Conservation (phyloP, 345 rosid genomes). For the Eucalyptus viminalis region DNA sequence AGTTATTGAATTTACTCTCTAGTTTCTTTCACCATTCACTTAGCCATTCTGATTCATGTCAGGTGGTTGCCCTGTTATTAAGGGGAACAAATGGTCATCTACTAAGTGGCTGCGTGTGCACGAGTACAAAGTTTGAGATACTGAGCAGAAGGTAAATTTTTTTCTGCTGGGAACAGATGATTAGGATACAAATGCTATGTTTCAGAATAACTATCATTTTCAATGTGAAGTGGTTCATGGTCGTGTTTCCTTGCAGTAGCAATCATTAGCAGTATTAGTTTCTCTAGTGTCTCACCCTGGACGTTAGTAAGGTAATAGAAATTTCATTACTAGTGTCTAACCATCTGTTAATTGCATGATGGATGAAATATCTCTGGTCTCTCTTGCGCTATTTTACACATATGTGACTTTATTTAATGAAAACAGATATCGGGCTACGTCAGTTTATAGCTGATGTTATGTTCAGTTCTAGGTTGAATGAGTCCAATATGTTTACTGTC, state of each 20-base stretch:
- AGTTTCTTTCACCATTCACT: background rate
- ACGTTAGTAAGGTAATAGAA: background rate
- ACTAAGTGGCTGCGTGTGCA: conserved; percentile 32
- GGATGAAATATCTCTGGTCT: background rate
- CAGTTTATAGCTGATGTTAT: background rate
- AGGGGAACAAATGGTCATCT: conserved; percentile 35
- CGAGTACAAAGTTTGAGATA: conserved; percentile 6
- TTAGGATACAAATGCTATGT: background rate
- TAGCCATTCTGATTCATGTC: background rate
- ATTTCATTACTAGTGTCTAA: background rate
- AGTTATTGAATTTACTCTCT: background rate
- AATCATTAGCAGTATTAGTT: background rate
- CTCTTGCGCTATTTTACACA: background rate
- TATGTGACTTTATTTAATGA: background rate
- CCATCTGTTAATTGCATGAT: background rate
- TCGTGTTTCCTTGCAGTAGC: background rate
- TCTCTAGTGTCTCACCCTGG: background rate
- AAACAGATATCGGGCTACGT: background rate
- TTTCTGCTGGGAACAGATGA: background rate
- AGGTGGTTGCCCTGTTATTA: conserved; percentile 37
- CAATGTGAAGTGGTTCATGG: background rate
- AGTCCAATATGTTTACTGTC: background rate
- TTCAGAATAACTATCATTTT: background rate
- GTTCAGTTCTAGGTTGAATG: background rate
- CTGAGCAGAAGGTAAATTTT: background rate